Percentiles rank a stretch among this genome's conserved stretches.
These are phyloP conservation scores for Daedalea quercina DNA, from an alignment of 768 basidiomycete species.

Conservation along the genomic window DNA sequence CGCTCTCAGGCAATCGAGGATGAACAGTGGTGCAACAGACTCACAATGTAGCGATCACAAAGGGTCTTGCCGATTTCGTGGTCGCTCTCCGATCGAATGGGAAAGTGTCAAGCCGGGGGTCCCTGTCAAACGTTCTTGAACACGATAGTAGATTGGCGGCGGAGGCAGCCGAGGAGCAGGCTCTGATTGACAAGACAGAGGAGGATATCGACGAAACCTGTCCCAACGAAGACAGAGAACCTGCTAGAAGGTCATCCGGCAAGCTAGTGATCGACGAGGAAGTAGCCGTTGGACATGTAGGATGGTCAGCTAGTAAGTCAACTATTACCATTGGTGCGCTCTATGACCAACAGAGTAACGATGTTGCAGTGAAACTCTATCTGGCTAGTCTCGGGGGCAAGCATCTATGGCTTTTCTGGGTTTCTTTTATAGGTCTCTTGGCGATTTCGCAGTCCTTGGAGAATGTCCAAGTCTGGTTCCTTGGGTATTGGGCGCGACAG, in stretches of 20 bases:
- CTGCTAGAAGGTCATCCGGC: slow-evolving; percentile 20
- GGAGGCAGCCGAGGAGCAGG: slow-evolving; percentile 12
- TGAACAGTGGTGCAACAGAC: slow-evolving; percentile 43
- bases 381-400: slow-evolving; percentile 22
- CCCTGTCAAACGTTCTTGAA: slow-evolving; percentile 38
- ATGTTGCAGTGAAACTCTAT: slow-evolving; percentile 23
- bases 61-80: slow-evolving; percentile 45
- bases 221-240: slow-evolving; percentile 24
- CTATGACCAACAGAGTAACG: slow-evolving; percentile 2
- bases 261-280: slow-evolving; percentile 33
- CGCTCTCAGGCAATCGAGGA: slow-evolving; percentile 44
- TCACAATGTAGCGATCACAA: slow-evolving; percentile 44
- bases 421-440: slow-evolving; percentile 12
- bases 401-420: slow-evolving; percentile 22
- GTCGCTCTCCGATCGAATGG: slow-evolving; percentile 50
- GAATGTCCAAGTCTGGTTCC: slow-evolving; percentile 26
- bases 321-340: slow-evolving; percentile 22
- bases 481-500: slow-evolving; percentile 30
- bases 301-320: slow-evolving; percentile 30
- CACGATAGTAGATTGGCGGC: slow-evolving; percentile 27
- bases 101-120: slow-evolving; percentile 38
- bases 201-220: slow-evolving; percentile 29
- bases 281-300: slow-evolving; percentile 28
- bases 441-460: slow-evolving; percentile 10
- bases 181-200: slow-evolving; percentile 17